Base-by-base conservation (phyloP, 2,329 filamentous ascomycete species). In the Exophiala lecanii-corni region DNA sequence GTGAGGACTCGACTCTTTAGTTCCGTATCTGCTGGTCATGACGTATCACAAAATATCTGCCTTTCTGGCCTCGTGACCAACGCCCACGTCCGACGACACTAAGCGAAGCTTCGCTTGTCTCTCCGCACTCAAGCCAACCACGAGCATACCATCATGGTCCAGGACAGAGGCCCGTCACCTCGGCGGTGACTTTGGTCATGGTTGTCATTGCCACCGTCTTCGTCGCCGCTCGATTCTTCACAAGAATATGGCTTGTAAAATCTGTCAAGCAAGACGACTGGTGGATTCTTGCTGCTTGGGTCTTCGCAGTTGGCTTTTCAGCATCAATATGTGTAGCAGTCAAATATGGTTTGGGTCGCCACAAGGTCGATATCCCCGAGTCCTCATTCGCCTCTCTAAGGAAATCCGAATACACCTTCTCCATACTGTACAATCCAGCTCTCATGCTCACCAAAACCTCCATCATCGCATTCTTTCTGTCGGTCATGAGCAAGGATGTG, bases 401-500 rank as follows among this genome's bases (percentile, higher is more conserved):
- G 55, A 72, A 69, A 54, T 67, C 72, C 10, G 71, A 76, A 55
- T 81, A 80, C 65, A 72, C 69, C 36, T 80, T 81, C 55, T 76
- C 74, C 13, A 74, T 81, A 18, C 65, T 82, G 37, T 81, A 82
- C 62, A 56, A 56, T 31, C 54, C 54, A 5, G 39, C 47, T 10
- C 45, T 56, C 23, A 56, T 56, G 54, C 41, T 56, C 32, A 88
- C 87, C 38, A 96, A 96, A 67, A 89, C 86, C 0, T 94, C 88
- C n/a, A 86, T 96, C 56, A 73, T 96, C 45, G 75, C 92, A 40
- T 96, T 96, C 64, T 96, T 94, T 66, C 73, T 96, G 37, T 82
- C 84, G 30, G 73, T 96, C 36, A 54, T 57, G 50, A 51, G 51
- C 45, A 86, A 87, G 18, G 84, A 82, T 56, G 85, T 87, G 46